Conservation (phyloP, 2,329 filamentous ascomycete genomes). For the Scedosporium apiospermum region DNA sequence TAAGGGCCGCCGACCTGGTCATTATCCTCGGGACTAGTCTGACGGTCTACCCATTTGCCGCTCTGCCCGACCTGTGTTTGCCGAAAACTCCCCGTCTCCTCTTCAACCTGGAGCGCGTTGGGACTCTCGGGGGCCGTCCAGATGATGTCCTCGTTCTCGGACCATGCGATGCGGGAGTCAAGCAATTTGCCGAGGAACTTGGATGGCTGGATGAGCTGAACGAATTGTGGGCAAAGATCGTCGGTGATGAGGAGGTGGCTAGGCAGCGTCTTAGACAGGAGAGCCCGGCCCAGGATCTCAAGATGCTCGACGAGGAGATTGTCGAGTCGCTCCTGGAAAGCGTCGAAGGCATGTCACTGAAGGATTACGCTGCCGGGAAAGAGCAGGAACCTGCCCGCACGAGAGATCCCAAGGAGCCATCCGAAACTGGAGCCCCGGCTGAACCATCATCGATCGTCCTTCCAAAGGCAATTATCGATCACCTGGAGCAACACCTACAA, state of each 20-base stretch:
- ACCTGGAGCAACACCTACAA: not conserved
- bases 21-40: conserved; percentile 87
- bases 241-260: conserved; percentile 49
- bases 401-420: too few relatives aligned
- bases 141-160: conserved; percentile 82
- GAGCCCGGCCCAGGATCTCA: conserved; percentile 19
- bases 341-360: conserved; percentile 24
- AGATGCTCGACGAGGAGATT: conserved; percentile 31
- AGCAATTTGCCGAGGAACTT: conserved; percentile 66
- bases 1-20: conserved; percentile 60
- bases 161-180: conserved; percentile 74
- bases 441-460: not conserved
- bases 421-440: not conserved
- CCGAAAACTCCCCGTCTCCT: conserved; percentile 65
- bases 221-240: conserved; percentile 57
- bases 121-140: conserved; percentile 61
- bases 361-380: conserved; percentile 13
- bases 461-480: not conserved
- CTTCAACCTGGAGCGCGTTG: conserved; percentile 80
- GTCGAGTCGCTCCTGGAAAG: conserved; percentile 28
- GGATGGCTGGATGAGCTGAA: conserved; percentile 86
- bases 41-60: conserved; percentile 80
- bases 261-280: conserved; percentile 29
- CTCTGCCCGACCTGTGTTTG: conserved; percentile 56
- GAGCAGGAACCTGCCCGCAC: not conserved